phyloP scores from a whole-genome alignment of 371 early-diverging fungal species.

The Mucor mucedo region DNA sequence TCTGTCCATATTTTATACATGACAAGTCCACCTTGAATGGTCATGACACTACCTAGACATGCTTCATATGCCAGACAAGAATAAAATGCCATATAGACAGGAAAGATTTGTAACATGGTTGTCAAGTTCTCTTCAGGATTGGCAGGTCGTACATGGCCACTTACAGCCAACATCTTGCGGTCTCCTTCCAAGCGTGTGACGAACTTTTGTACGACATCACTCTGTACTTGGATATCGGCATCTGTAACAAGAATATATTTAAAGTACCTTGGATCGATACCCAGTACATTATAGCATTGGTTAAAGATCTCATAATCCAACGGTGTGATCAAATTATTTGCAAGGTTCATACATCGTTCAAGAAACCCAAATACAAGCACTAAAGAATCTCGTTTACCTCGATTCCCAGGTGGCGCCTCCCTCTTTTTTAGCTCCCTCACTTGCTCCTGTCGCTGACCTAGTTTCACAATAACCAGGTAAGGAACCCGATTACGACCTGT shows the following conservation, averaged over 20 bases:
- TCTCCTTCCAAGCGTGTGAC: conserved; percentile 46
- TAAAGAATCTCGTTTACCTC: conserved; percentile 55
- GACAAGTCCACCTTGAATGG: conserved; percentile 49
- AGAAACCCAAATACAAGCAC: conserved; percentile 46
- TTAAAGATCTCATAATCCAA: conserved; percentile 54
- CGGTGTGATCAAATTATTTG: conserved; percentile 45
- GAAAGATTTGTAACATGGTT: conserved; percentile 58
- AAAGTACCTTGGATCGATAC: conserved; percentile 53
- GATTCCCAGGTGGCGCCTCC: conserved; percentile 36
- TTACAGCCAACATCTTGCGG: conserved; percentile 46
- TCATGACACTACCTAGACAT: conserved; percentile 43
- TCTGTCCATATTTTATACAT: conserved; percentile 56
- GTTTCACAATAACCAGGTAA: conserved; percentile 50
- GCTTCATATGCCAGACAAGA: conserved; percentile 53
- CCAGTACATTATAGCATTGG: conserved; percentile 50
- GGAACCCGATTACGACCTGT: conserved; percentile 55
- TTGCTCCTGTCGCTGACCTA: conserved; percentile 39
- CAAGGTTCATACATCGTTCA: conserved; percentile 54
- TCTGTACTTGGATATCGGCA: conserved; percentile 50
- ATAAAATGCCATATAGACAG: conserved; percentile 45
- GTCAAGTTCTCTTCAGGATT: conserved; percentile 52
- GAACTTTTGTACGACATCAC: conserved; percentile 37
- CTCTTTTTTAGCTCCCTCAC: neutral
- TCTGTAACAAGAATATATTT: conserved; percentile 54
- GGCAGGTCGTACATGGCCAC: conserved; percentile 54